Evolutionary conservation across 805 yeast species (phyloP).

Genomic region (Wilhelminamyces savonicus): DNA sequence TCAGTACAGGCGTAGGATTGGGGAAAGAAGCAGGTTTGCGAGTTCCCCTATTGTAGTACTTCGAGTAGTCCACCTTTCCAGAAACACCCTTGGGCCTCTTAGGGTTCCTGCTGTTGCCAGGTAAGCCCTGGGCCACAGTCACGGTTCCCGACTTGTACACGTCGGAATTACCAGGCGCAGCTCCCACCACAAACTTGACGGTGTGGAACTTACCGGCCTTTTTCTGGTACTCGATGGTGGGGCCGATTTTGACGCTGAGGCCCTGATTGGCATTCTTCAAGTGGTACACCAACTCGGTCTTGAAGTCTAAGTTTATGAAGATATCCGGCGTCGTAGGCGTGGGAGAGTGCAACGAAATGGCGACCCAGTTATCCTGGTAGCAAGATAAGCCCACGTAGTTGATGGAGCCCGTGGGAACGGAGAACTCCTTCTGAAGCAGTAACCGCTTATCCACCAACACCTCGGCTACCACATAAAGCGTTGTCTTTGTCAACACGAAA

Average conservation of each 20-base stretch:
- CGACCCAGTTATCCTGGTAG: slow-evolving; percentile 90
- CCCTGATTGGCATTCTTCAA: slow-evolving; percentile 56
- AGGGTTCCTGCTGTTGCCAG: slow-evolving; percentile 64
- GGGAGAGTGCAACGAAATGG: slow-evolving; percentile 46
- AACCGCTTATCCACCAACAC: slow-evolving; percentile 54
- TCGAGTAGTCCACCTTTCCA: slow-evolving; percentile 34
- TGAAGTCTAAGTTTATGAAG: slow-evolving; percentile 72
- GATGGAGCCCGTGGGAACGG: slow-evolving; percentile 55
- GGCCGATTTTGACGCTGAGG: slow-evolving; percentile 59
- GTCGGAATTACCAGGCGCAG: slow-evolving; percentile 56
- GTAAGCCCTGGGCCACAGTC: slow-evolving; percentile 71
- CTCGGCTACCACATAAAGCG: slow-evolving; percentile 69
- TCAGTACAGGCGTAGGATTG: not conserved
- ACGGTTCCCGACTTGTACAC: slow-evolving; percentile 84
- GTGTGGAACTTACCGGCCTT: slow-evolving; percentile 80
- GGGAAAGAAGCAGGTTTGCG: slow-evolving; percentile 3
- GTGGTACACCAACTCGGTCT: slow-evolving; percentile 81
- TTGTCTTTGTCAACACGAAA: slow-evolving; percentile 58
- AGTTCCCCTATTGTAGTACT: slow-evolving; percentile 32
- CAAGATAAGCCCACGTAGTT: slow-evolving; percentile 62
- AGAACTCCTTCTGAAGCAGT: slow-evolving; percentile 54
- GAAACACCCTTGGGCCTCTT: slow-evolving; percentile 64
- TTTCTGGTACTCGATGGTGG: slow-evolving; percentile 76
- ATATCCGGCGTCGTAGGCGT: slow-evolving; percentile 65
- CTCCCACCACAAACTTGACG: slow-evolving; percentile 58